Conservation (phyloP, 768 basidiomycete genomes). For the Tricholoma saponaceum region DNA sequence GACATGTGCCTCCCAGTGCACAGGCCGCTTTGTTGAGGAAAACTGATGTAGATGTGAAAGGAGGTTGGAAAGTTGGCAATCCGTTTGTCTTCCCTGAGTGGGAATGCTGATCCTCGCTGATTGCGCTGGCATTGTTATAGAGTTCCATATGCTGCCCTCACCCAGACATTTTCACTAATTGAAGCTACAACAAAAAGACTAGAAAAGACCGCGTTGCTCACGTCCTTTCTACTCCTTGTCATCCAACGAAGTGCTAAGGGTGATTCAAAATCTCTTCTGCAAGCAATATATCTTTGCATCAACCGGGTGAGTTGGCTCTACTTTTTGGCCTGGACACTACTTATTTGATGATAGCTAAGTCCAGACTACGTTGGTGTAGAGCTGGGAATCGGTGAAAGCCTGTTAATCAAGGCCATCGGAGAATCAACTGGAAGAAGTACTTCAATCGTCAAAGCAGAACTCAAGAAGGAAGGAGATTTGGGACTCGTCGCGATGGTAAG, state of each 20-base stretch:
- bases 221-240: slow-evolving; percentile 84
- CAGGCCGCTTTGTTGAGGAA: slow-evolving; percentile 59
- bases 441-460: slow-evolving; percentile 80
- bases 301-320: slow-evolving; percentile 63
- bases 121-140: slow-evolving; percentile 34
- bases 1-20: slow-evolving; percentile 42
- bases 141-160: slow-evolving; percentile 91
- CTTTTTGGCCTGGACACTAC: background rate
- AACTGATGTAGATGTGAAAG: slow-evolving; percentile 69
- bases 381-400: slow-evolving; percentile 92
- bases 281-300: slow-evolving; percentile 93
- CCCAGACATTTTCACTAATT: slow-evolving; percentile 84
- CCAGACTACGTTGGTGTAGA: slow-evolving; percentile 96
- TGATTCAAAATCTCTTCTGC: slow-evolving; percentile 73
- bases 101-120: background rate
- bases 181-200: slow-evolving; percentile 94
- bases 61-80: slow-evolving; percentile 81
- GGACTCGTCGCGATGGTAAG: slow-evolving; percentile 94
- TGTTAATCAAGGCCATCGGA: slow-evolving; percentile 92
- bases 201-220: slow-evolving; percentile 87
- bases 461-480: slow-evolving; percentile 93
- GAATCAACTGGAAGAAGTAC: slow-evolving; percentile 91
- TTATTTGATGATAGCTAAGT: slow-evolving; percentile 55
- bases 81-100: slow-evolving; percentile 52
- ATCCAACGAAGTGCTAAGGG: slow-evolving; percentile 79